Evolutionary conservation across 2,329 filamentous ascomycete species (phyloP), one percentile per base, ranked within the genome.

Genomic region (Botrytis galanthina): DNA sequence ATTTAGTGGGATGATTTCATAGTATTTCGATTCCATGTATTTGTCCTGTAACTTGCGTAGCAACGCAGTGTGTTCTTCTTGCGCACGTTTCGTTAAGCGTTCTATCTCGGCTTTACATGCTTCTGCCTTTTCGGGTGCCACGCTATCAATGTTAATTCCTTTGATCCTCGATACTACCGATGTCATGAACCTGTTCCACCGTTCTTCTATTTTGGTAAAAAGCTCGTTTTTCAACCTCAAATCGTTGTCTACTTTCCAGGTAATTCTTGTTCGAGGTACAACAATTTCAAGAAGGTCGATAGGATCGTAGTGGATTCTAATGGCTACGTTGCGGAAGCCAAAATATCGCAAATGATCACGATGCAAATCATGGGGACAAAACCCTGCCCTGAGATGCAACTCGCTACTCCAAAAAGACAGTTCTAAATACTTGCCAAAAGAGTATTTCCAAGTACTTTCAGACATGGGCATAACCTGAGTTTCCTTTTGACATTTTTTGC

Each of bases 201-300:
- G 90, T 71, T 94, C 91, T 80, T 97, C 93, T 75, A 92, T 92
- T 80, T 91, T 92, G 35, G 86, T 86, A 80, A 93, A 99, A 46
- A 97, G 90, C 37, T 97, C 94, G 78, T 99, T 99, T 82, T 97
- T 97, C 78, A 99, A 87, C 77, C 88, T 92, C 67, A 99, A 84
- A 80, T 99, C 96, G 76, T 97, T 93, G 77, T 97, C 95, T 39
- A 99, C 96, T 82, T 98, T 98, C 95, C 97, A 99, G 0, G 95
- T 98, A 70, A 99, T 92, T 72, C 93, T 90, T 39, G 94, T 90
- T 73, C 95, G 89, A 2, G 96, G 96, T 3, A 98, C 96, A 70
- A 97, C 91, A 74, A 99, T 95, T 81, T 99, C 97, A 54, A 98
- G 90, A 12, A 99, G 88, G 77, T 96, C 93, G 73, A 99, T 95